phyloP scores from a whole-genome alignment of 352 stramenopile species.

The Phytopythium aichiense region DNA sequence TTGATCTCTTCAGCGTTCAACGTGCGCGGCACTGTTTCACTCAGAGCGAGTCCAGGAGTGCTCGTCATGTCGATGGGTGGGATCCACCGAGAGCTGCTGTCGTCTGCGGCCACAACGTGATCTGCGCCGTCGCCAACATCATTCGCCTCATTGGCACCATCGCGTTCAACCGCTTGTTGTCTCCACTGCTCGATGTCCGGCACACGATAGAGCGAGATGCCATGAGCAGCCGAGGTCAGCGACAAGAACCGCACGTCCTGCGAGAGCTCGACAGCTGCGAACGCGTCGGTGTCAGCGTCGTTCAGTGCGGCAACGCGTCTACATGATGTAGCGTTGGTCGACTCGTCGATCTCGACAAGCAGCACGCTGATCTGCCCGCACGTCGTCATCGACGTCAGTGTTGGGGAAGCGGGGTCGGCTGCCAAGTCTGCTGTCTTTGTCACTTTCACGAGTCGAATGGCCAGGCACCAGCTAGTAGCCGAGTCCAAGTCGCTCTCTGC shows the following conservation, averaged over 20 bases:
- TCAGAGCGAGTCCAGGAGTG: background rate
- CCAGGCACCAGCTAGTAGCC: slow-evolving; percentile 9
- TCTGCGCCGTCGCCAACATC: background rate
- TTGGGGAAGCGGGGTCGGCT: background rate
- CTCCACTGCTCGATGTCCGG: background rate
- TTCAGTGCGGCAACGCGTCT: slow-evolving; percentile 11
- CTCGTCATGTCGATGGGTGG: background rate
- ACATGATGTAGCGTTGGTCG: background rate
- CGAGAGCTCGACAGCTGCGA: slow-evolving; percentile 17
- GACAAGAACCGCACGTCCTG: slow-evolving; percentile 22
- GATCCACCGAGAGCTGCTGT: background rate
- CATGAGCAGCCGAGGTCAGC: slow-evolving; percentile 10
- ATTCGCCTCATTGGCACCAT: background rate
- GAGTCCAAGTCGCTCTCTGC: background rate
- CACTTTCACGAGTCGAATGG: slow-evolving; percentile 15
- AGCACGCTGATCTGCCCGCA: slow-evolving; percentile 18
- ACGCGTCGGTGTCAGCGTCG: slow-evolving; percentile 1
- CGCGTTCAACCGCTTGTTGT: background rate
- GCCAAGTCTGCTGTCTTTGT: background rate
- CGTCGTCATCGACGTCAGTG: slow-evolving; percentile 2
- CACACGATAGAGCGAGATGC: slow-evolving; percentile 8
- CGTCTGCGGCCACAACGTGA: too few species aligned
- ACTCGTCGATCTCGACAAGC: slow-evolving; percentile 5
- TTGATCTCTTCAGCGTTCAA: background rate
- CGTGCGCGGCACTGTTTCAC: background rate